Percentiles rank a stretch among this genome's conserved stretches.
Evolutionary conservation across 768 basidiomycete species (phyloP).

Genomic region (Nevesoporus exiguus): DNA sequence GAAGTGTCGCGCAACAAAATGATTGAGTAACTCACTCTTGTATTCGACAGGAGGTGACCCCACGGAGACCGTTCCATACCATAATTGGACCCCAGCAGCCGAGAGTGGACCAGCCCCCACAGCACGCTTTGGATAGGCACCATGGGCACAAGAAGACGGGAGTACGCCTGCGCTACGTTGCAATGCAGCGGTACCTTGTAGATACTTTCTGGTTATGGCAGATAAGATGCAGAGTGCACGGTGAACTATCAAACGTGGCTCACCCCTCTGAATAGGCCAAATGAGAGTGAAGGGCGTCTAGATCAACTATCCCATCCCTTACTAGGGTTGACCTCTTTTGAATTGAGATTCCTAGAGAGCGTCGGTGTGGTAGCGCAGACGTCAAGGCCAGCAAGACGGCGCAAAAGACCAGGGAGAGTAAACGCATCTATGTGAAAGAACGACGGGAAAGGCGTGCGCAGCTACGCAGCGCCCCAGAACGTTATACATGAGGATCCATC

Average conservation of each 20-base stretch:
- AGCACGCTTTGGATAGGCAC: conserved; percentile 3
- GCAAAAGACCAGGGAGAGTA: conserved; percentile 1
- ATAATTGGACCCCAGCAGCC: conserved; percentile 11
- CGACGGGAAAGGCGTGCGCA: neutral
- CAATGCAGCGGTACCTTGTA: conserved; percentile 9
- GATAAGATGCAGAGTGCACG: conserved; percentile 1
- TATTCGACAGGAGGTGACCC: conserved; percentile 23
- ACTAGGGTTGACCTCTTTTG: conserved; percentile 12
- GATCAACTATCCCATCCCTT: conserved; percentile 16
- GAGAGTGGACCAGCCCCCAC: conserved; percentile 10
- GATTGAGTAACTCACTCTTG: conserved; percentile 10
- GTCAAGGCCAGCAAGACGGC: conserved; percentile 16
- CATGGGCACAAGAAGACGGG: neutral
- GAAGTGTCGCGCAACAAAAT: neutral
- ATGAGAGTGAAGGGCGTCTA: conserved; percentile 14
- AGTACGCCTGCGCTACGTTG: neutral
- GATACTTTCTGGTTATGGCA: conserved; percentile 17
- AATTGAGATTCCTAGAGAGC: conserved; percentile 17
- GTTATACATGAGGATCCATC: too few relatives aligned
- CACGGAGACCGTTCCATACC: conserved; percentile 26
- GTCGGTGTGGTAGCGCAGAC: conserved; percentile 13
- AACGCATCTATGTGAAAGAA: conserved; percentile 10
- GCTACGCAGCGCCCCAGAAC: neutral
- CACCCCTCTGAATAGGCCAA: conserved; percentile 12
- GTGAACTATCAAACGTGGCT: neutral